A percentile compares a stretch with the other conserved stretches of the same genome.
Conservation (phyloP, 768 basidiomycete genomes). For the Suillus variegatus region DNA sequence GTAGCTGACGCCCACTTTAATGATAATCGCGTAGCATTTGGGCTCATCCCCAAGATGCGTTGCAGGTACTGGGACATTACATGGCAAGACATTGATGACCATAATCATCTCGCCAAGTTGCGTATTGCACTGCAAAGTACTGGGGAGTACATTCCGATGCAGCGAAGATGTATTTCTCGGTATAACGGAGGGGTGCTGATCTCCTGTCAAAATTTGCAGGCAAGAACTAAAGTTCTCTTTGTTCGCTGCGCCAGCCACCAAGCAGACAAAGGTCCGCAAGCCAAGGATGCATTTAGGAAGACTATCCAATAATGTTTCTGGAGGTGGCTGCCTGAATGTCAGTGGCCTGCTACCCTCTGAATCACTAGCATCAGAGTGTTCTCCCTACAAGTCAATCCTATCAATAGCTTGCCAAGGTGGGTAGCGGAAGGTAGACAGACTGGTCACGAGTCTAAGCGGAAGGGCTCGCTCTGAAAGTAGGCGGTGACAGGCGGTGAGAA, state of each 20-base stretch:
- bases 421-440: neutral
- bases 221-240: constrained; percentile 22
- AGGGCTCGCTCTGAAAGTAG: neutral
- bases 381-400: neutral
- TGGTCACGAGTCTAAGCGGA: too few relatives aligned
- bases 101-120: constrained; percentile 15
- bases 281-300: constrained; percentile 19
- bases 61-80: constrained; percentile 6
- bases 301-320: constrained; percentile 24
- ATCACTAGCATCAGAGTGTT: neutral
- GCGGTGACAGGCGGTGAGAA: neutral
- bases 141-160: constrained; percentile 23
- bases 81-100: constrained; percentile 13
- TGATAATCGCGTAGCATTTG: neutral
- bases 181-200: constrained; percentile 28
- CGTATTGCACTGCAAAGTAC: constrained; percentile 17
- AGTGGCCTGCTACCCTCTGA: neutral
- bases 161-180: constrained; percentile 25
- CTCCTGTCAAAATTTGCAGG: constrained; percentile 30
- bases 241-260: constrained; percentile 24
- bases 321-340: constrained; percentile 13
- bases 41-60: neutral
- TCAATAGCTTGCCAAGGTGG: too few relatives aligned
- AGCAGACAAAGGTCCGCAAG: constrained; percentile 18
- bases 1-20: constrained; percentile 1